These are phyloP conservation scores for Tulasnella sp. DNA, from an alignment of 768 basidiomycete species.

Conservation along the genomic window DNA sequence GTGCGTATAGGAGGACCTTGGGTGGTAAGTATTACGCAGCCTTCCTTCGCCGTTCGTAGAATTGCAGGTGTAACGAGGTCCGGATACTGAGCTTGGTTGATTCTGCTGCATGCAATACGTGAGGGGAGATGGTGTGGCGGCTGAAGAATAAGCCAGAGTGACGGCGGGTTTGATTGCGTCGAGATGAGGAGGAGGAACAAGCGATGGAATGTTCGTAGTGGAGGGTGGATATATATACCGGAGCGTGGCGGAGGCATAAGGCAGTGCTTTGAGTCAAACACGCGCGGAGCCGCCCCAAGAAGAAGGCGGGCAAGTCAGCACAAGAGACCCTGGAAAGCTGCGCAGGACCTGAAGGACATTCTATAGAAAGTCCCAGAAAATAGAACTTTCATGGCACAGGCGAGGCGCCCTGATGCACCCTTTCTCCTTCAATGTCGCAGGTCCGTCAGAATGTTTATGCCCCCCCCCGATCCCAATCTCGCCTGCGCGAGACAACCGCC, in stretches of 20 bases:
- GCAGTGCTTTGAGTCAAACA: constrained; percentile 20
- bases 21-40: not conserved
- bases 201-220: not conserved
- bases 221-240: constrained; percentile 5
- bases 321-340: not conserved
- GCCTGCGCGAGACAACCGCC: no score
- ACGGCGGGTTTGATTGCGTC: not conserved
- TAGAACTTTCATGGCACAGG: not conserved
- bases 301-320: not conserved
- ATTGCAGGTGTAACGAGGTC: no score
- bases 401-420: no score
- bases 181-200: not conserved
- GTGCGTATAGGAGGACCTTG: not conserved
- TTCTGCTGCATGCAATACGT: no score
- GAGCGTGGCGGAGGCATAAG: constrained; percentile 20
- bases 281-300: not conserved
- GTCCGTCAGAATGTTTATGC: no score
- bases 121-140: not conserved
- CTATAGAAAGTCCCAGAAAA: not conserved
- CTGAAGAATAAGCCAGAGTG: not conserved
- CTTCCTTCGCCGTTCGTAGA: no score
- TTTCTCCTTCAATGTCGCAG: no score
- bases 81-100: no score
- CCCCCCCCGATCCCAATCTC: no score
- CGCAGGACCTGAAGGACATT: not conserved